Evolutionary conservation across 1,284 basidiomycete genomes (phyloP), one percentile per base, ranked within the genome.

Genomic region (Cryptococcus sp.): DNA sequence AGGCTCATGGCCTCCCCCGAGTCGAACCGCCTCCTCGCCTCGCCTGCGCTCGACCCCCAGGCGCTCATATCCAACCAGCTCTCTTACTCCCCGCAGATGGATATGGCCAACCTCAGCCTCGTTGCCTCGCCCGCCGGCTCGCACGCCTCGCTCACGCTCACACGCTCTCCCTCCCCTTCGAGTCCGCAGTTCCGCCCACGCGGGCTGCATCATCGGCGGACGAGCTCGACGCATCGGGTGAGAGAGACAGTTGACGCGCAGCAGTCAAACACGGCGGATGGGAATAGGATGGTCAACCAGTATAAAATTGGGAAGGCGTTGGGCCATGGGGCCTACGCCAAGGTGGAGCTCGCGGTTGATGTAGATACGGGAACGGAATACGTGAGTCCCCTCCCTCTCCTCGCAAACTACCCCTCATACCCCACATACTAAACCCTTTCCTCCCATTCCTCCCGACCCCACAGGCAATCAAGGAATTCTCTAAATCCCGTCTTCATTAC

Each of bases 401-500:
- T 33, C 28, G 28, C 9, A 5, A 4, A 4, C 9, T 23, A 16
- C 18, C 33, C 5, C 20, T 39, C 18, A 39, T 44, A 24, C 16
- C 18, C 24, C 28, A 9, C 28, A 4, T 9, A 9, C 28, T 33
- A 33, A n/a, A 36, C 28, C 28, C 28, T 33, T 33, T 33, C 28
- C n/a, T n/a, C n/a, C n/a, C n/a, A n/a, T n/a, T n/a, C 6, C n/a
- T 1, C 21, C 43, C 50, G 54, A 52, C 21, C 39, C 39, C 20
- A 21, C 46, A 77, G 75, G 77, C 77, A 5, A 67, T 79, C 61
- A 79, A 79, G 57, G 77, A 79, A 55, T 79, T 77, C 58, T 78
- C 77, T 0, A 78, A 77, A 59, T 68, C 74, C 11, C 66, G 77
- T 18, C 62, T 79, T 12, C 69, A 73, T 46, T 60, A 67, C 21